Evolutionary conservation across 129 eudicot genomes (phyloP).

Genomic region (Calendula officinalis): DNA sequence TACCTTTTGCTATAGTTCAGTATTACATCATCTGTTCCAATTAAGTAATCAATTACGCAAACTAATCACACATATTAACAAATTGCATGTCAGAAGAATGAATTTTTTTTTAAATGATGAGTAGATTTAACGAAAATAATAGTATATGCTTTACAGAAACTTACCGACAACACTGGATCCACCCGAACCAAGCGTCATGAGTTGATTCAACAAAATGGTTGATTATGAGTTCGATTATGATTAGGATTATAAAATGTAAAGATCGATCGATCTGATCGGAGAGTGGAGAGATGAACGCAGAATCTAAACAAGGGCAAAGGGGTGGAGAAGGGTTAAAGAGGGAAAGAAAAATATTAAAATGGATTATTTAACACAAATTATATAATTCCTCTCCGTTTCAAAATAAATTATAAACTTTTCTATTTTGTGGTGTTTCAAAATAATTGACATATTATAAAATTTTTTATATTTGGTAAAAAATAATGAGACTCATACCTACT

Average conservation of each 20-base stretch:
- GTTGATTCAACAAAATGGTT: constrained; percentile 12
- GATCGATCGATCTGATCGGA: constrained; percentile 28
- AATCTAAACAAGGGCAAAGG: constrained; percentile 22
- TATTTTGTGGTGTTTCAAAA: too few relatives aligned
- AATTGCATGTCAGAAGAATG: background rate
- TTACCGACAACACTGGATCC: constrained; percentile 88
- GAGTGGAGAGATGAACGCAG: constrained; percentile 27
- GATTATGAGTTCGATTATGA: background rate
- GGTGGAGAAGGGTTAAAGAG: constrained; percentile 16
- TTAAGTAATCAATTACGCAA: background rate
- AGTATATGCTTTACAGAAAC: constrained; percentile 3
- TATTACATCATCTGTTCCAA: background rate
- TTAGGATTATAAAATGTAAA: background rate
- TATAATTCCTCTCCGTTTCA: too few relatives aligned
- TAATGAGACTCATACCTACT: too few relatives aligned
- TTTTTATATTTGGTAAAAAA: too few relatives aligned
- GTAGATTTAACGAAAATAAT: too few relatives aligned
- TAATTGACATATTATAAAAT: too few relatives aligned
- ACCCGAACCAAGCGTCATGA: constrained; percentile 84
- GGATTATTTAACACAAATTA: too few relatives aligned
- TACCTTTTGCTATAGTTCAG: too few relatives aligned
- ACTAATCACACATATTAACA: background rate
- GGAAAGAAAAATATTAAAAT: background rate
- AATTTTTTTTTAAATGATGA: background rate
- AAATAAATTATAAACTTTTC: too few relatives aligned